These are phyloP conservation scores for Lentinula boryana DNA, from an alignment of 768 basidiomycete species.

Conservation along the genomic window DNA sequence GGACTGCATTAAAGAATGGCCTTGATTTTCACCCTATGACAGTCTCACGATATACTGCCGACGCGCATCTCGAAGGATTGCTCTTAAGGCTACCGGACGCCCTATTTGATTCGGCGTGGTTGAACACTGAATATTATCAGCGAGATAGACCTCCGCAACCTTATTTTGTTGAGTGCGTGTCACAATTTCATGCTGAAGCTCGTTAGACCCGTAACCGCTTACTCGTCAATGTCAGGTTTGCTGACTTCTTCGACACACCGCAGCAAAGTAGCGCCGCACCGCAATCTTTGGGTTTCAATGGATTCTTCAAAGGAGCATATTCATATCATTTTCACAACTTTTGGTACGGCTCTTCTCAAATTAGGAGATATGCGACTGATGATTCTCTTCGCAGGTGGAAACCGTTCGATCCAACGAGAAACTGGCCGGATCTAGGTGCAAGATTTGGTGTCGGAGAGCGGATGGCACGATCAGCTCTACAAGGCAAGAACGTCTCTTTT, in stretches of 20 bases:
- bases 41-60: conserved; percentile 77
- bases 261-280: conserved; percentile 66
- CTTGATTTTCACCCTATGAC: conserved; percentile 96
- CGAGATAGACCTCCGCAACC: conserved; percentile 89
- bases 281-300: conserved; percentile 78
- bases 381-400: conserved; percentile 67
- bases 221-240: conserved; percentile 46
- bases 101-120: conserved; percentile 90
- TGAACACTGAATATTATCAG: conserved; percentile 88
- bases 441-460: conserved; percentile 74
- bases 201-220: background rate
- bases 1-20: conserved; percentile 85
- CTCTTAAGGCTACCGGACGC: conserved; percentile 84
- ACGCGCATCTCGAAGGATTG: conserved; percentile 72
- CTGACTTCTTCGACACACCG: conserved; percentile 78
- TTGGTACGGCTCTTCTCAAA: conserved; percentile 43
- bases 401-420: conserved; percentile 81
- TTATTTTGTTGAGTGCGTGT: conserved; percentile 72
- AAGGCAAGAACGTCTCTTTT: conserved; percentile 18
- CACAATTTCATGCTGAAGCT: background rate
- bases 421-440: conserved; percentile 86
- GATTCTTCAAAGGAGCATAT: conserved; percentile 90
- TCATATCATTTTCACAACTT: conserved; percentile 95
- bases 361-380: background rate
- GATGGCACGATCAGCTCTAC: conserved; percentile 41